A percentile compares a stretch with the other conserved stretches of the same genome.
These are phyloP conservation scores for Plectosphaerella plurivora DNA, from an alignment of 2,329 filamentous ascomycete species.

Conservation along the genomic window DNA sequence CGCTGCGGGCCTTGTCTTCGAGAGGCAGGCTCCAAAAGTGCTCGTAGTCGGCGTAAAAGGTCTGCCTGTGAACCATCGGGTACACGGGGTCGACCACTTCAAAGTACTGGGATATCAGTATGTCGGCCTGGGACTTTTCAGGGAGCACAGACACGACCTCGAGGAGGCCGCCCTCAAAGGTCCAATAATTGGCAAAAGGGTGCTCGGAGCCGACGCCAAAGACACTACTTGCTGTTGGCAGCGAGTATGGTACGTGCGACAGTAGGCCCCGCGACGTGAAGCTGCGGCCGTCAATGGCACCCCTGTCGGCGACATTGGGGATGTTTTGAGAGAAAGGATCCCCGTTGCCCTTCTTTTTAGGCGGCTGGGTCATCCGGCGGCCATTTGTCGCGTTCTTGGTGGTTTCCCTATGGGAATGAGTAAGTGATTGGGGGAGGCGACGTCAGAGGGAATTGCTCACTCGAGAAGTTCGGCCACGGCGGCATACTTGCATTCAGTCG, in stretches of 20 bases:
- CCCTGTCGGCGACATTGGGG: constrained; percentile 53
- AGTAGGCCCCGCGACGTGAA: constrained; percentile 50
- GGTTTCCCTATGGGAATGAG: constrained; percentile 44
- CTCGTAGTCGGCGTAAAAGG: constrained; percentile 74
- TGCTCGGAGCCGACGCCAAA: constrained; percentile 78
- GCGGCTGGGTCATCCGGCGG: constrained; percentile 52
- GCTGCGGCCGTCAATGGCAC: constrained; percentile 39
- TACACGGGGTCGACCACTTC: constrained; percentile 76
- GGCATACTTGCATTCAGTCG: constrained; percentile 72
- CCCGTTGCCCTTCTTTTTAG: constrained; percentile 45
- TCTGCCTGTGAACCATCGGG: constrained; percentile 72
- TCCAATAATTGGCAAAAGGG: constrained; percentile 83
- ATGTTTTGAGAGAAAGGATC: constrained; percentile 26
- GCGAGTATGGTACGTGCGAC: constrained; percentile 69
- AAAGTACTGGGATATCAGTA: constrained; percentile 60
- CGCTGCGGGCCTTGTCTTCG: constrained; percentile 54
- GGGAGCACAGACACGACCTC: constrained; percentile 75
- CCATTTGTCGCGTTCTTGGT: constrained; percentile 48
- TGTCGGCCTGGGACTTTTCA: constrained; percentile 70
- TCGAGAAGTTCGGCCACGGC: constrained; percentile 73
- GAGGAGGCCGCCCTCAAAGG: constrained; percentile 67
- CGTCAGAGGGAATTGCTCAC: constrained; percentile 37
- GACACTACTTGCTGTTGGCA: constrained; percentile 67
- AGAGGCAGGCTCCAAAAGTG: constrained; percentile 65
- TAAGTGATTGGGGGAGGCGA: background rate